phyloP scores from a whole-genome alignment of 176 grass and related monocot species.

The Aegilops bicornis region DNA sequence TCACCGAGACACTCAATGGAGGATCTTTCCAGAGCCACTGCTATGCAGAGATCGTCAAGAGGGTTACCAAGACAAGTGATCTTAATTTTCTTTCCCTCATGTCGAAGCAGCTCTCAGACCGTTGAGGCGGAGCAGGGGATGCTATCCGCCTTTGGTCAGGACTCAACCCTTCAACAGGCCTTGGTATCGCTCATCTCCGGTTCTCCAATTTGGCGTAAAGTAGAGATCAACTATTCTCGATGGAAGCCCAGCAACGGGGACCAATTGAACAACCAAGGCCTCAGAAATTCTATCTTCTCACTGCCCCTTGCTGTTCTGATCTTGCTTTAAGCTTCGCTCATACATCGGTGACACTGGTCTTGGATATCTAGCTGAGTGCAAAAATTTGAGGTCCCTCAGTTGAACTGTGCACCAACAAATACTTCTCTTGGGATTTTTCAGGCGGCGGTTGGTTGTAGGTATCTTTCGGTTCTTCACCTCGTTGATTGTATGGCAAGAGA shows the following conservation, averaged over 20 bases:
- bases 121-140: slow-evolving; percentile 47
- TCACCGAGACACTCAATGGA: slow-evolving; percentile 42
- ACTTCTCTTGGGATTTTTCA: slow-evolving; percentile 53
- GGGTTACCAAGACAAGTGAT: slow-evolving; percentile 39
- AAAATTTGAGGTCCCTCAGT: slow-evolving; percentile 47
- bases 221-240: slow-evolving; percentile 66
- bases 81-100: slow-evolving; percentile 56
- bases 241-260: slow-evolving; percentile 35
- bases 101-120: slow-evolving; percentile 45
- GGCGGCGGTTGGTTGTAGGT: slow-evolving; percentile 57
- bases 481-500: slow-evolving; percentile 50
- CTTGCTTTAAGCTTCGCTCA: too few relatives aligned
- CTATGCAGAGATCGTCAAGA: slow-evolving; percentile 63
- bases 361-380: slow-evolving; percentile 19
- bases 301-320: too few relatives aligned
- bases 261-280: too few relatives aligned
- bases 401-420: slow-evolving; percentile 37
- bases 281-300: too few relatives aligned
- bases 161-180: slow-evolving; percentile 44
- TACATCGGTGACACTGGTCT: slow-evolving; percentile 6
- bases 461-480: slow-evolving; percentile 51
- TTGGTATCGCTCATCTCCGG: slow-evolving; percentile 39
- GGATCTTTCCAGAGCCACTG: slow-evolving; percentile 46
- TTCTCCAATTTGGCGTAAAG: slow-evolving; percentile 60
- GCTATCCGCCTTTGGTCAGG: slow-evolving; percentile 39